phyloP scores from a whole-genome alignment of 2,329 filamentous ascomycete genomes.

The Pseudophaeomoniella oleicola region DNA sequence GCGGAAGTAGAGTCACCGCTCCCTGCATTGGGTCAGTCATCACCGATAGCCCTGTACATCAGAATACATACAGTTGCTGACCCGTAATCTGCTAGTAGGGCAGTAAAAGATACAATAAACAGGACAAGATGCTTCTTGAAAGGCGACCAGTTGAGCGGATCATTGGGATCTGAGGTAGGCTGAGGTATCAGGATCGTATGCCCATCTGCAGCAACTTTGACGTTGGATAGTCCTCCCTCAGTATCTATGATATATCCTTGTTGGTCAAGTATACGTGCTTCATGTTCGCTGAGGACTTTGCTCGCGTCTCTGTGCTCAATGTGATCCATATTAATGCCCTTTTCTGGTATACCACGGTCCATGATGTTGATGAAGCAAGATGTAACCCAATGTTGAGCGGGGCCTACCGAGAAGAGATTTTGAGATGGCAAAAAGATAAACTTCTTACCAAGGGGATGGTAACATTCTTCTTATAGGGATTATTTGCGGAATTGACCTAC shows the following conservation, averaged over 20 bases:
- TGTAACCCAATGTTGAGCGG: too few relatives aligned
- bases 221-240: constrained; percentile 13
- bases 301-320: neutral
- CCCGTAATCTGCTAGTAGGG: constrained; percentile 28
- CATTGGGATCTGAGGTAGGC: constrained; percentile 21
- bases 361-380: too few relatives aligned
- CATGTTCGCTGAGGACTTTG: neutral
- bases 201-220: constrained; percentile 19
- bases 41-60: too few relatives aligned
- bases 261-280: constrained; percentile 8
- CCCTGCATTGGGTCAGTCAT: too few relatives aligned
- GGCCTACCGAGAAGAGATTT: too few relatives aligned
- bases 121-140: constrained; percentile 21
- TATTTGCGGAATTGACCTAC: too few relatives aligned
- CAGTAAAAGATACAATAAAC: constrained; percentile 21
- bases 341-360: too few relatives aligned
- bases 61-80: too few relatives aligned
- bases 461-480: too few relatives aligned
- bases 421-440: too few relatives aligned
- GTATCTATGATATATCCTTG: constrained; percentile 20
- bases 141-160: constrained; percentile 23
- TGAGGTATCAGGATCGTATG: constrained; percentile 22
- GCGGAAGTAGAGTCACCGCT: constrained; percentile 23
- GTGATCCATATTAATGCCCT: neutral
- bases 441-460: too few relatives aligned